Percentiles rank a stretch among this genome's conserved stretches.
These are phyloP conservation scores for Quillaja saponaria DNA, from an alignment of 306 rosid species.

Conservation along the genomic window DNA sequence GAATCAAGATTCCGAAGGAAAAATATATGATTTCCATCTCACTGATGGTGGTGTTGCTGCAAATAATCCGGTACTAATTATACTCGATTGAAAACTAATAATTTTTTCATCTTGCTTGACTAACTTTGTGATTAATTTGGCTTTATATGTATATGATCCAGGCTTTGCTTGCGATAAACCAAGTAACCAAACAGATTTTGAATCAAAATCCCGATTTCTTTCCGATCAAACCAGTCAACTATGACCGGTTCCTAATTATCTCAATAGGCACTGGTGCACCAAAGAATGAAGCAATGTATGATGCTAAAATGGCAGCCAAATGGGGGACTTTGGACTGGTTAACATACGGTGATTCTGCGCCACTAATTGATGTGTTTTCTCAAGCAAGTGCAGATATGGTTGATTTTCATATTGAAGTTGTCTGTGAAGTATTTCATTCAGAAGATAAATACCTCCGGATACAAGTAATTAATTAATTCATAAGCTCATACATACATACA, in stretches of 20 bases:
- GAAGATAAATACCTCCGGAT: too few species aligned
- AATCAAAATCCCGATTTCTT: slow-evolving; percentile 36
- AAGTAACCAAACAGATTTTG: slow-evolving; percentile 37
- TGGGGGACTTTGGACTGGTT: slow-evolving; percentile 50
- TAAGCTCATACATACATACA: too few species aligned
- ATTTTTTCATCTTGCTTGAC: background rate
- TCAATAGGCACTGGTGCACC: slow-evolving; percentile 47
- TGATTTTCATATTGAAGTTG: too few species aligned
- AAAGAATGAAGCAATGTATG: slow-evolving; percentile 26
- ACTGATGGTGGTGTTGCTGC: slow-evolving; percentile 51
- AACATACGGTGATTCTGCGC: slow-evolving; percentile 32
- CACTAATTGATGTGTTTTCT: slow-evolving; percentile 36
- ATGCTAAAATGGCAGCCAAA: slow-evolving; percentile 35
- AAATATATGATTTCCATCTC: slow-evolving; percentile 40
- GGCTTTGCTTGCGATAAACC: slow-evolving; percentile 41
- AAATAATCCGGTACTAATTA: slow-evolving; percentile 51
- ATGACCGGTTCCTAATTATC: slow-evolving; percentile 34
- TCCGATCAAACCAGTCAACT: slow-evolving; percentile 34
- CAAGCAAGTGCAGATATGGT: slow-evolving; percentile 51
- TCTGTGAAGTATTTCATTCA: too few species aligned
- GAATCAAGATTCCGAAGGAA: slow-evolving; percentile 17
- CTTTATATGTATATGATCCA: background rate
- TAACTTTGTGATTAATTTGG: too few species aligned
- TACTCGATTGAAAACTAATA: background rate
- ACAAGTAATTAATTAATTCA: too few species aligned